Percentiles rank a stretch among this genome's conserved stretches.
Conservation (phyloP, 148 eudicot species). For the Drosera capensis region DNA sequence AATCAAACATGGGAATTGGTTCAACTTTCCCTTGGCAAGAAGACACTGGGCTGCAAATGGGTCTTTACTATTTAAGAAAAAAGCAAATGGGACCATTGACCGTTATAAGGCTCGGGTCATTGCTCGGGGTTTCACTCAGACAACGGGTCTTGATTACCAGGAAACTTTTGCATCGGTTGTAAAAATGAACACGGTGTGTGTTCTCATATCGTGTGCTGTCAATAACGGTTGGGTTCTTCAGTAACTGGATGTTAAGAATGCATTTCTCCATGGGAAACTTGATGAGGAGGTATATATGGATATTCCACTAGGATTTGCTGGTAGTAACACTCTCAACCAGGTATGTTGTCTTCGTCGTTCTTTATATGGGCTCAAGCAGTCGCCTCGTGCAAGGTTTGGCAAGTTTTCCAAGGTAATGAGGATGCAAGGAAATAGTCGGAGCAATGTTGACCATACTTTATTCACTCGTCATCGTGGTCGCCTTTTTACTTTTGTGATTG, state of each 20-base stretch:
- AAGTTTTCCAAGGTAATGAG: background rate
- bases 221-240: background rate
- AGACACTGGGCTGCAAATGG: background rate
- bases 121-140: background rate
- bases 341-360: background rate
- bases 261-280: slow-evolving; percentile 1
- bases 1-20: background rate
- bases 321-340: background rate
- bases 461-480: background rate
- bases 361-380: background rate
- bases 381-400: background rate
- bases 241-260: slow-evolving; percentile 1
- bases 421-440: too few species aligned
- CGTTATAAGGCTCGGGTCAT: background rate
- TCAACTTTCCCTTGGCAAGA: background rate
- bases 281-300: background rate
- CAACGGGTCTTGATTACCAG: background rate
- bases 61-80: background rate
- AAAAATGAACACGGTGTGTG: background rate
- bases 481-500: background rate
- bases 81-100: background rate
- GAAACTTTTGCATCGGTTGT: background rate
- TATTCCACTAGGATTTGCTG: background rate
- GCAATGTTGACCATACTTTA: background rate
- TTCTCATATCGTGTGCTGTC: background rate